Evolutionary conservation across 805 yeast genomes (phyloP).

Genomic region (Priceomyces melissophilus): DNA sequence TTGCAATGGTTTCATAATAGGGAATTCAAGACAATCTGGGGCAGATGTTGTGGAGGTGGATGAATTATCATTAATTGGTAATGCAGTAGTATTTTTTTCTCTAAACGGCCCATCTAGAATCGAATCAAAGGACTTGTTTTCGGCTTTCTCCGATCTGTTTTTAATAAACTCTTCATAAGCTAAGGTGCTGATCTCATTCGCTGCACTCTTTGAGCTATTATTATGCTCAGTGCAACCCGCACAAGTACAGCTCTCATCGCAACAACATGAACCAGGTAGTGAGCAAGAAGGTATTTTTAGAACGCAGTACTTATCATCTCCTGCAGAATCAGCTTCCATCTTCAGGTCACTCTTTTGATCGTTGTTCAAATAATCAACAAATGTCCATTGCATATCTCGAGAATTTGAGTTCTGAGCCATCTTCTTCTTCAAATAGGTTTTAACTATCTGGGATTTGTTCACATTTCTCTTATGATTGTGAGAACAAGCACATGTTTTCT

Average conservation of each 20-base stretch:
- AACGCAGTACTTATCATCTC: conserved; percentile 11
- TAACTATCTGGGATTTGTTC: conserved; percentile 35
- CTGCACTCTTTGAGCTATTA: conserved; percentile 7
- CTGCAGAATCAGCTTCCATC: neutral
- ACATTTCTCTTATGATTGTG: conserved; percentile 22
- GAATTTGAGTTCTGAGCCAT: conserved; percentile 9
- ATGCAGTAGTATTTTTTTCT: too few relatives aligned
- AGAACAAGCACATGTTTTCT: conserved; percentile 30
- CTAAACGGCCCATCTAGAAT: too few relatives aligned
- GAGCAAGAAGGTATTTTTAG: conserved; percentile 33
- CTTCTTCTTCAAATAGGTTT: conserved; percentile 25
- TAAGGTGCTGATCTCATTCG: conserved; percentile 6
- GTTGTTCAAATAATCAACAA: conserved; percentile 7
- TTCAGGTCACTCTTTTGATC: conserved; percentile 7
- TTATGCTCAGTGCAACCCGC: conserved; percentile 36
- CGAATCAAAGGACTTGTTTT: neutral
- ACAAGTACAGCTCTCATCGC: conserved; percentile 36
- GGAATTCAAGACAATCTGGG: neutral
- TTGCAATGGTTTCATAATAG: neutral
- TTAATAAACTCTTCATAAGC: conserved; percentile 3
- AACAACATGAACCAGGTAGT: conserved; percentile 33
- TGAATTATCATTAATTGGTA: too few relatives aligned
- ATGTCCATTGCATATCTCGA: conserved; percentile 5
- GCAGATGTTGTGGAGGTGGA: neutral
- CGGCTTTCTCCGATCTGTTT: neutral